These are phyloP conservation scores for Ceratobasidium sp. DNA, from an alignment of 1,284 basidiomycete species.

Conservation along the genomic window DNA sequence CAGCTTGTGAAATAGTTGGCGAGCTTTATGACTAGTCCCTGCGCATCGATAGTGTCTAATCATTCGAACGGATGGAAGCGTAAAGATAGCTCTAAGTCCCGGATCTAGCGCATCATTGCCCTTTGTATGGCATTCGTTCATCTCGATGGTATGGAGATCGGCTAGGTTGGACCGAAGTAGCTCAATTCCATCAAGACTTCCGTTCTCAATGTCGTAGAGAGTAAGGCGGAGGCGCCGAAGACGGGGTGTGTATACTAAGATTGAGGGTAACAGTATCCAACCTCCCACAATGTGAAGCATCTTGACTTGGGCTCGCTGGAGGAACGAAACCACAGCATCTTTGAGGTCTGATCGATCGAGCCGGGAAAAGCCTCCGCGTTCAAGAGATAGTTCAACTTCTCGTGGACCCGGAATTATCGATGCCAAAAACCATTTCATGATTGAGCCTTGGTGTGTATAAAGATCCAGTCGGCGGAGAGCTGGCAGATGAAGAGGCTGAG, in stretches of 20 bases:
- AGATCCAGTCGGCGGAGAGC: not conserved
- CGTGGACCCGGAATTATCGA: not conserved
- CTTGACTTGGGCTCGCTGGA: not conserved
- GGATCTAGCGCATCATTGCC: not conserved
- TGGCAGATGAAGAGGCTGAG: not conserved
- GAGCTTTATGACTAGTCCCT: not conserved
- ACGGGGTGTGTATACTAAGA: not conserved
- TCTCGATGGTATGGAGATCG: constrained; percentile 1
- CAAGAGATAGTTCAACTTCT: not conserved
- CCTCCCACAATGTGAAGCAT: not conserved
- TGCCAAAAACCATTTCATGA: not conserved
- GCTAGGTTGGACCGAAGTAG: not conserved
- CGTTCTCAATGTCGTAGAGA: not conserved
- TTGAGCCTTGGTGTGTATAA: not conserved
- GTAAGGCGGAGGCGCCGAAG: not conserved
- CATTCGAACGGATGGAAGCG: constrained; percentile 3
- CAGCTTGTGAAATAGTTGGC: not conserved
- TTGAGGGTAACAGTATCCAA: not conserved
- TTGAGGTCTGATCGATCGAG: not conserved
- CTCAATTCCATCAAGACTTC: not conserved
- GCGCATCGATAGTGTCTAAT: not conserved
- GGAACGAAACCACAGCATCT: not conserved
- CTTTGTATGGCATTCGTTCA: not conserved
- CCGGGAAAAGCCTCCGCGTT: not conserved
- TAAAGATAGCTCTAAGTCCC: not conserved